Base-by-base conservation (phyloP, 2,329 filamentous ascomycete species). In the Paraconiothyrium sp. region DNA sequence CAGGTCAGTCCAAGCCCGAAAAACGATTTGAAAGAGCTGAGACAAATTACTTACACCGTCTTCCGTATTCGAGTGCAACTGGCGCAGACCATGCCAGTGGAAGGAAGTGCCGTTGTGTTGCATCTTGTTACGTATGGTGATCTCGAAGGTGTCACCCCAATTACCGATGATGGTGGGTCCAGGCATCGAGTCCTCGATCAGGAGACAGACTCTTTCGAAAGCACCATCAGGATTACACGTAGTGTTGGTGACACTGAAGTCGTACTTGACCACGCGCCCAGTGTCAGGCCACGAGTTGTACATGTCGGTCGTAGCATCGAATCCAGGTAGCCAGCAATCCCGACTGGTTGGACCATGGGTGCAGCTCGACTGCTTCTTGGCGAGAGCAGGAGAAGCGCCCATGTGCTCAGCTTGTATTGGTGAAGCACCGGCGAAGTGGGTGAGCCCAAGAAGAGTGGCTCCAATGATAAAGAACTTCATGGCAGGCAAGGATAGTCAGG, bases 21-120 rank as follows among this genome's bases (percentile, higher is more conserved):
- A 30, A 32, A 43, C 13, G 4, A 37, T 35, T 34, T 32, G 20
- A 32, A 50, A 46, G 22, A 39, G 27, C 11, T 35, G 24, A 34
- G 46, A 37, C 13, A 3, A 27, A 3, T 86, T 27, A 49, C 58
- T 65, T 20, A 67, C 86, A 44, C 88, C 88, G 67, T 90, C 88
- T 62, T 85, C 79, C 49, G 82, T 77, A 65, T 83, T 85, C 51
- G 81, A 85, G 68, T 82, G 78, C 62, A 83, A 79, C 72, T 89
- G 86, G 2, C 86, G 82, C 56, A 90, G 58, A 0, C 84, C 89
- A 70, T 90, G 88, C 77, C 83, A 90, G 68, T 90, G 88, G 22
- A 89, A 84, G n/a, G 82, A 82, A 6, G 87, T 89, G 27, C 88
- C 86, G 64, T 90, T 89, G 67, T 84, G 72, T 24, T 79, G 76